A percentile compares a stretch with the other conserved stretches of the same genome.
phyloP scores from a whole-genome alignment of 495 filamentous ascomycete genomes.

The Apodospora peruviana region DNA sequence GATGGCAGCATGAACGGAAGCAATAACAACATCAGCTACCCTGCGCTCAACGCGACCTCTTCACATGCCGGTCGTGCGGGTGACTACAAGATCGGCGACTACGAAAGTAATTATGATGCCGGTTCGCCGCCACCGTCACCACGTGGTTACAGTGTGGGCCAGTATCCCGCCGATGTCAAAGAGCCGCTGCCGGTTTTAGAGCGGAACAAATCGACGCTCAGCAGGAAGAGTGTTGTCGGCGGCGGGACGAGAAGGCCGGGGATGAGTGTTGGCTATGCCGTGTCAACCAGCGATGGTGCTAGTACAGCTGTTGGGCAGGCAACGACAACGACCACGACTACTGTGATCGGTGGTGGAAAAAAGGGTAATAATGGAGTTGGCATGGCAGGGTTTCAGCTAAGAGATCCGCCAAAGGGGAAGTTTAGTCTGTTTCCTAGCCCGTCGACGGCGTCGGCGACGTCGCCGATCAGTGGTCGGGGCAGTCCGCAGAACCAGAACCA shows the following conservation, averaged over 20 bases:
- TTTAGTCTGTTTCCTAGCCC: slow-evolving; percentile 25
- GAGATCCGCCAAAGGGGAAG: slow-evolving; percentile 18
- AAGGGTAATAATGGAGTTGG: background rate
- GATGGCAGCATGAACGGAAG: background rate
- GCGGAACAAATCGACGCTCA: background rate
- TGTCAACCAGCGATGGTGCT: background rate
- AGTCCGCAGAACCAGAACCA: background rate
- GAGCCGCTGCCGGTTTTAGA: background rate
- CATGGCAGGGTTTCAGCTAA: slow-evolving; percentile 12
- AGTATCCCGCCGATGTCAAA: slow-evolving; percentile 14
- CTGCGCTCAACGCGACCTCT: slow-evolving; percentile 5
- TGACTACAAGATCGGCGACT: background rate
- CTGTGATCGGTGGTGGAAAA: background rate
- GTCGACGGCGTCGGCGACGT: slow-evolving; percentile 20
- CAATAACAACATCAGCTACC: slow-evolving; percentile 12
- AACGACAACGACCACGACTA: slow-evolving; percentile 9
- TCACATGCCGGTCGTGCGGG: background rate
- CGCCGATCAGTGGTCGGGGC: slow-evolving; percentile 2
- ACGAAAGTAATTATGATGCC: slow-evolving; percentile 5
- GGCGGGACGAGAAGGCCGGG: too few relatives aligned
- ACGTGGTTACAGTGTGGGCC: background rate
- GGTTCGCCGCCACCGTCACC: background rate
- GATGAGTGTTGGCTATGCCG: too few relatives aligned
- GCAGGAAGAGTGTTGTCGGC: slow-evolving; percentile 1
- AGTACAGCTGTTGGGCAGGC: slow-evolving; percentile 5